Conservation (phyloP, 2,329 filamentous ascomycete genomes). For the Phialophora macrospora region DNA sequence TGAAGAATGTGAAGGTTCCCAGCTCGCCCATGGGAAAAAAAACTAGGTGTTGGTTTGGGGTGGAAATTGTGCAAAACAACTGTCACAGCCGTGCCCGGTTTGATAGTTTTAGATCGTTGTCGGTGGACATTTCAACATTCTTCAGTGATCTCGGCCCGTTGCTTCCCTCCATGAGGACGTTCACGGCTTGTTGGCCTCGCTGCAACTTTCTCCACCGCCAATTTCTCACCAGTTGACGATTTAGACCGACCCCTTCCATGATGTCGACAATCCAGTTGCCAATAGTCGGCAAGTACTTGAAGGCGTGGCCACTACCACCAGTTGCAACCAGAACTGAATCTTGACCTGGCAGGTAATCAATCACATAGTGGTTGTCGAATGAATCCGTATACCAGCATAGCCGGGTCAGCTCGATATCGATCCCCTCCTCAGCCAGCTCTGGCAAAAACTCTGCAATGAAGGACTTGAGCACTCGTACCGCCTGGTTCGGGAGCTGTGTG, state of each 20-base stretch:
- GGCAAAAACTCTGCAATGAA: constrained; percentile 53
- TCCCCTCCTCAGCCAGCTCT: constrained; percentile 47
- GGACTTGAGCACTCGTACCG: constrained; percentile 39
- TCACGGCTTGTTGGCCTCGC: constrained; percentile 23
- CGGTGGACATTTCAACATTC: constrained; percentile 33
- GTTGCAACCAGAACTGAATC: constrained; percentile 63
- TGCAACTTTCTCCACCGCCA: constrained; percentile 39
- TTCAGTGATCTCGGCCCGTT: constrained; percentile 29
- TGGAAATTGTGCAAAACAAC: neutral
- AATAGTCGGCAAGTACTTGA: constrained; percentile 66
- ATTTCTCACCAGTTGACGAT: constrained; percentile 40
- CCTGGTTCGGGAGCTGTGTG: constrained; percentile 40
- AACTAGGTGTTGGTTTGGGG: neutral
- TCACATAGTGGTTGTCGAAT: constrained; percentile 60
- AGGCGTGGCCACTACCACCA: constrained; percentile 65
- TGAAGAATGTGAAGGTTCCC: neutral
- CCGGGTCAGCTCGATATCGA: constrained; percentile 51
- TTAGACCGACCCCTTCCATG: constrained; percentile 48
- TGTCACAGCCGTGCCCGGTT: constrained; percentile 3
- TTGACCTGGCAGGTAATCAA: constrained; percentile 58
- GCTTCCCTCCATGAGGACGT: constrained; percentile 39
- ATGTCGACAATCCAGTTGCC: constrained; percentile 60
- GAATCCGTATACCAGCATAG: constrained; percentile 65
- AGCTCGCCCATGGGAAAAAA: neutral
- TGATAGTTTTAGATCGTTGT: constrained; percentile 15